Base-by-base conservation (phyloP, 2,329 filamentous ascomycete genomes). In the Trichophyton simii region DNA sequence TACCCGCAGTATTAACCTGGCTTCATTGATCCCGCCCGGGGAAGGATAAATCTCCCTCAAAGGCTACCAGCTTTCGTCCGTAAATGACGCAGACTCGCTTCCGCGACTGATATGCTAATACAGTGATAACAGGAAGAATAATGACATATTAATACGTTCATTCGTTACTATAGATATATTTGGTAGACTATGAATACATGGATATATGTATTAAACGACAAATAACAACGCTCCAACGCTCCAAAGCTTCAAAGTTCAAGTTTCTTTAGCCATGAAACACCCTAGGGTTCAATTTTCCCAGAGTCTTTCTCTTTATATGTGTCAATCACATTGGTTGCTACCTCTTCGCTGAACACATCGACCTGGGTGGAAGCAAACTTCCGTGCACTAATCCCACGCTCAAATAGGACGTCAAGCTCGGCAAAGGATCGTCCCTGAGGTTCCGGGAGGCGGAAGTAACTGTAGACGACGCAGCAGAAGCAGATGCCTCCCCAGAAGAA, bases 401-500 rank as follows among this genome's bases (percentile, higher is more conserved):
- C 88, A 68, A 96, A 96, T 57, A 96, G 78, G 57, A 95, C 69
- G 72, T 96, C 90, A 61, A 96, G 77, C 74, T 96, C 91, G 5
- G 89, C 91, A 69, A 92, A 96, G 0, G 88, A 87, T 48, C 90
- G 84, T 8, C 88, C 91, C 2, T 78, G 78, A 0, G 91, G 89
- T 71, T 96, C 90, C 0, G 91, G 91, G 0, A 92, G 78, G 11
- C 88, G 82, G 78, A 91, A 91, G 70, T 84, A 92, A 0, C 87
- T 87, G 75, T 92, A 95, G 15, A 94, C 76, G 68, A 91, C 84
- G 76, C 88, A 94, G 61, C 85, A 74, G 76, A 90, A 89, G 75
- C 88, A 92, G 62, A 89, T 85, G 0, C 86, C 88, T 13, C 84
- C 86, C 88, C 90, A 90, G 78, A 95, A 95, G 77, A 95, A 95